Conservation (phyloP, 2,329 filamentous ascomycete genomes). For the Parastagonospora nodorum region DNA sequence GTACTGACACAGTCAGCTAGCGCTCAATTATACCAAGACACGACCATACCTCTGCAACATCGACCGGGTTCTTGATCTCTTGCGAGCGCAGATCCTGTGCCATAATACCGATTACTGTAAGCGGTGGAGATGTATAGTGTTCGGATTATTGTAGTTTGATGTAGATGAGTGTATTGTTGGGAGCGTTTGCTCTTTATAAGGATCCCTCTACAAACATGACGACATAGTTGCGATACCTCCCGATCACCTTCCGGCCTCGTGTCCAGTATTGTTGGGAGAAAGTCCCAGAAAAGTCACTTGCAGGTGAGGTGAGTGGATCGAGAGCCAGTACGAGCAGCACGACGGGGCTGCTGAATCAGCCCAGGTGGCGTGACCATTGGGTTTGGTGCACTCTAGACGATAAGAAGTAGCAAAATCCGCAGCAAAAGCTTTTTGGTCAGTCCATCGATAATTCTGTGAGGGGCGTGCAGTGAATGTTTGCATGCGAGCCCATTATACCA, state of each 20-base stretch:
- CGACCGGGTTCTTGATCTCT: conserved; percentile 52
- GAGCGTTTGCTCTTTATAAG: conserved; percentile 7
- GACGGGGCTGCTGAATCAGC: conserved; percentile 18
- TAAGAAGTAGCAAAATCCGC: too few species aligned
- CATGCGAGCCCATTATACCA: too few species aligned
- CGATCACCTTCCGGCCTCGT: conserved; percentile 9
- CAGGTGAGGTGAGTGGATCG: conserved; percentile 11
- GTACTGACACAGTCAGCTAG: conserved; percentile 31
- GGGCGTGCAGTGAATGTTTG: too few species aligned
- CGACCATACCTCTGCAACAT: conserved; percentile 62
- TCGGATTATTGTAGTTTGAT: conserved; percentile 5
- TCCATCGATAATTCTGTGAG: too few species aligned
- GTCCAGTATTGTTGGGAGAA: conserved; percentile 12
- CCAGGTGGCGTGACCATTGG: conserved; percentile 26
- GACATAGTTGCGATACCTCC: neutral
- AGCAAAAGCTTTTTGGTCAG: too few species aligned
- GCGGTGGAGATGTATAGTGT: conserved; percentile 1
- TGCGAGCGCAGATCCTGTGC: conserved; percentile 49
- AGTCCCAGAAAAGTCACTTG: neutral
- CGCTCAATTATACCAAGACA: neutral
- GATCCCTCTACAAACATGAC: conserved; percentile 8
- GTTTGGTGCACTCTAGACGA: neutral
- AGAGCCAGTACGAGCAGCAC: conserved; percentile 15
- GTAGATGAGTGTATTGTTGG: conserved; percentile 15
- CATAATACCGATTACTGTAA: conserved; percentile 25